Base-by-base conservation (phyloP, 163 green algal genomes). In the Scenedesmus sp. region DNA sequence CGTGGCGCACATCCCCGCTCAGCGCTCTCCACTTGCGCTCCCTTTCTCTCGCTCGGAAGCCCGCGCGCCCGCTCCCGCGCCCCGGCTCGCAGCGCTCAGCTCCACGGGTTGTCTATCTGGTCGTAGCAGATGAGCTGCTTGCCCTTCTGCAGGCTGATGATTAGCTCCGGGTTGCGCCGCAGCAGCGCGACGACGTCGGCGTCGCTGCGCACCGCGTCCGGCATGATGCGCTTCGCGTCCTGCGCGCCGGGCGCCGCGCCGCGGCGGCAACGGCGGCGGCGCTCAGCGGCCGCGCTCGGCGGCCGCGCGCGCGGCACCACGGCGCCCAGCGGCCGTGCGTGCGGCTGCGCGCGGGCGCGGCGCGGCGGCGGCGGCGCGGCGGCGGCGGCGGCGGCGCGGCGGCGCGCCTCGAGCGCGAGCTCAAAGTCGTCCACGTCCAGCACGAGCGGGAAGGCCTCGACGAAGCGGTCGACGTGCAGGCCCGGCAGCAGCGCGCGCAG, bases 401-500 rank as follows among this genome's bases (percentile, higher is more conserved):
- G 14, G 13, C 57, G 24, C 53, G 75, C 71, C 56, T 70, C 42
- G 7, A 92, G 47, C 11, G 86, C 84, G 62, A 75, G 70, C 73
- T 92, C 77, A 53, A 92, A 89, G 45, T 80, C 70, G 24, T 85
- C 75, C 3, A 89, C 73, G 57, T 91, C 75, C 31, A 92, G 62
- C 10, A 92, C 70, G 36, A 81, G 33, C 20, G 87, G 87, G 53
- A 81, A 83, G 13, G 53, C 60, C 66, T 89, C 75, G 29, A 89
- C 86, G 31, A 92, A 83, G 6, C 78, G 58, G 77, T 92, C 87
- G 39, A 90, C 67, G 15, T 82, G 34, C 11, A 87, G 69, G 39
- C 60, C 65, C 3, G 87, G 85, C 58, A 90, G 54, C 78, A 89
- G 77, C 63, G 76, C n/a, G 24, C 72, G 48, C 60, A 92, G 67